These are phyloP conservation scores for Metarhizium sp. DNA, from an alignment of 2,329 filamentous ascomycete genomes.

Conservation along the genomic window DNA sequence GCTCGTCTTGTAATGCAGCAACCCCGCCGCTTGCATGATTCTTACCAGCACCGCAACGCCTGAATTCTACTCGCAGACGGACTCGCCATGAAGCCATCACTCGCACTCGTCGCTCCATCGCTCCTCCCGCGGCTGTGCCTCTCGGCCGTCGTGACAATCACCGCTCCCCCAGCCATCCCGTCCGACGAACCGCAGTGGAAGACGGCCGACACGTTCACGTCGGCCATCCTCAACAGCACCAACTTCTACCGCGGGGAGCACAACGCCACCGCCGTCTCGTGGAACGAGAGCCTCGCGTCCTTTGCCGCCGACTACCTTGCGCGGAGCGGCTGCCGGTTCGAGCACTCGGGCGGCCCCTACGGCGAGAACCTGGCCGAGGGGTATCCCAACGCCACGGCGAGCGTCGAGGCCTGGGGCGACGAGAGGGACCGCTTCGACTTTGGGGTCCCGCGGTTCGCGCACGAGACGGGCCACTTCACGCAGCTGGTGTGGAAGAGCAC, in stretches of 20 bases:
- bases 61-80: too few species aligned
- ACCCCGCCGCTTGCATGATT: too few species aligned
- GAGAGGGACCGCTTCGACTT: slow-evolving; percentile 48
- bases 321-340: slow-evolving; percentile 33
- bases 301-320: slow-evolving; percentile 44
- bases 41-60: too few species aligned
- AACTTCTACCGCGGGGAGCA: slow-evolving; percentile 58
- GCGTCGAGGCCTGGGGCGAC: slow-evolving; percentile 58
- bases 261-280: slow-evolving; percentile 47
- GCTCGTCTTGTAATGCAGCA: too few species aligned
- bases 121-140: neutral
- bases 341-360: slow-evolving; percentile 52
- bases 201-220: slow-evolving; percentile 26
- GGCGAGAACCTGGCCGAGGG: slow-evolving; percentile 70
- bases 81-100: neutral
- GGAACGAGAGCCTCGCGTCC: slow-evolving; percentile 55
- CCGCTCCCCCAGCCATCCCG: neutral
- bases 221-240: slow-evolving; percentile 53
- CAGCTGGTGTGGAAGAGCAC: slow-evolving; percentile 63
- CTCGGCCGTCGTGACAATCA: slow-evolving; percentile 1
- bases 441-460: slow-evolving; percentile 41
- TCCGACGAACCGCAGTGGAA: slow-evolving; percentile 5
- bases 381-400: slow-evolving; percentile 47
- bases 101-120: neutral
- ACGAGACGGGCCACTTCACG: slow-evolving; percentile 61